Conservation (phyloP, 208 protist genomes). For the Crithidia brevicula region DNA sequence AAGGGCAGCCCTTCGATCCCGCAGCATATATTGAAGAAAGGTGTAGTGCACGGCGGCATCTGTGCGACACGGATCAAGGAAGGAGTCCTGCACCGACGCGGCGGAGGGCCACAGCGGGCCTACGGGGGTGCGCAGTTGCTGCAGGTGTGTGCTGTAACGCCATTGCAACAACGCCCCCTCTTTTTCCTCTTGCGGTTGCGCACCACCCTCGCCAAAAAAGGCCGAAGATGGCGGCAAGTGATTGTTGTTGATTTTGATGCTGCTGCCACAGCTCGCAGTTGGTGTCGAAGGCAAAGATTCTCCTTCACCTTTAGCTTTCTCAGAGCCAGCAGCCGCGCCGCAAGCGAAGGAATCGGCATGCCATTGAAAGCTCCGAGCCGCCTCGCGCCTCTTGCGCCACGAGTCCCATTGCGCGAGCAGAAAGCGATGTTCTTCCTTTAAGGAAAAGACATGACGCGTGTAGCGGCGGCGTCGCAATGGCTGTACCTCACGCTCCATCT, state of each 20-base stretch:
- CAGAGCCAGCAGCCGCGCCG: too few relatives aligned
- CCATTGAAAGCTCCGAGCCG: not conserved
- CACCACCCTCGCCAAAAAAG: too few relatives aligned
- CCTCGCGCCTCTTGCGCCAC: not conserved
- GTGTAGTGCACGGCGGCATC: constrained; percentile 3
- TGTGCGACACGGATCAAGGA: not conserved
- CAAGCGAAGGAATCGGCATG: too few relatives aligned
- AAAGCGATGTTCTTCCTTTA: constrained; percentile 4
- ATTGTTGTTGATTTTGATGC: too few relatives aligned
- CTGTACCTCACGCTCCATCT: constrained; percentile 17
- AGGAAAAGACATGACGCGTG: constrained; percentile 29
- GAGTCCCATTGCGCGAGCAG: not conserved
- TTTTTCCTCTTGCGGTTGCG: too few relatives aligned
- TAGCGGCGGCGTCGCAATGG: constrained; percentile 24
- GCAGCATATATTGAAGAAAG: not conserved
- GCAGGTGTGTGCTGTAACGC: constrained; percentile 1
- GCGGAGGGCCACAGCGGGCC: constrained; percentile 19
- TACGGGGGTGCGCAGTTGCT: constrained; percentile 13
- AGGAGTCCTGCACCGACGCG: not conserved
- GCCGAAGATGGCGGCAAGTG: too few relatives aligned
- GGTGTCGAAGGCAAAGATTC: too few relatives aligned
- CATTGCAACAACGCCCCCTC: constrained; percentile 12
- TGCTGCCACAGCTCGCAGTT: too few relatives aligned
- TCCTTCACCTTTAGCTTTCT: too few relatives aligned
- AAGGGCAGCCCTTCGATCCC: not conserved